Evolutionary conservation across 345 rosid species (phyloP).

Genomic region (Kernera saxatilis): DNA sequence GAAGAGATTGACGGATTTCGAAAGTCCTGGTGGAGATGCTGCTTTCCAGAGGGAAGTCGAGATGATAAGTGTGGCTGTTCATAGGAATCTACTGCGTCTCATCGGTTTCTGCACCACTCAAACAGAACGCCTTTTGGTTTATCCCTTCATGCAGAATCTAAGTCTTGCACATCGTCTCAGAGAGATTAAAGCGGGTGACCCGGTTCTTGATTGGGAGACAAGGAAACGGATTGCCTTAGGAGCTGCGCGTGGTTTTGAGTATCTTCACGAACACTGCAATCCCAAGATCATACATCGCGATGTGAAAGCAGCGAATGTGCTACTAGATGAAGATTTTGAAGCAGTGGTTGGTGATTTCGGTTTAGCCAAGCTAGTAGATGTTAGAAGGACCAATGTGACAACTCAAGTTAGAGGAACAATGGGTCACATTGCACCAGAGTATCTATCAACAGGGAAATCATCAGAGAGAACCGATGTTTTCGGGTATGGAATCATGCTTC

Average conservation of each 20-base stretch:
- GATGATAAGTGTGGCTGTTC: conserved; percentile 98
- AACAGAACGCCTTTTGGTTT: conserved; percentile 86
- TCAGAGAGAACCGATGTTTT: conserved; percentile 97
- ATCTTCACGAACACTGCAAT: conserved; percentile 95
- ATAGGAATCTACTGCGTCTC: conserved; percentile 73
- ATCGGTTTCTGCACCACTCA: conserved; percentile 95
- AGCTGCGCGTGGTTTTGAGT: conserved; percentile 93
- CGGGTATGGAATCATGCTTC: conserved; percentile 91
- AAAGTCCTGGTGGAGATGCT: conserved; percentile 89
- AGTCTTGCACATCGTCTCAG: conserved; percentile 88
- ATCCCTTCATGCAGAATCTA: conserved; percentile 91
- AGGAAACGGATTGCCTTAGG: conserved; percentile 87
- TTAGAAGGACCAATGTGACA: conserved; percentile 77
- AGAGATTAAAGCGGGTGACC: conserved; percentile 76
- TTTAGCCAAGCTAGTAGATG: conserved; percentile 91
- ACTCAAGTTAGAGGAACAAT: conserved; percentile 99
- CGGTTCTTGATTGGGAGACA: conserved; percentile 74
- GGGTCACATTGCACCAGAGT: conserved; percentile 99
- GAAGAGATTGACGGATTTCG: conserved; percentile 86
- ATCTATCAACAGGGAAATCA: conserved; percentile 91
- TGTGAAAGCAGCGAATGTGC: conserved; percentile 95
- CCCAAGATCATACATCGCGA: conserved; percentile 97
- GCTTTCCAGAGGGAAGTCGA: conserved; percentile 97
- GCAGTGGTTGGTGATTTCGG: conserved; percentile 99
- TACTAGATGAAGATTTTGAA: conserved; percentile 90